A percentile compares a stretch with the other conserved stretches of the same genome.
Conservation (phyloP, 371 early-diverging fungal species). For the Synchytrium microbalum region DNA sequence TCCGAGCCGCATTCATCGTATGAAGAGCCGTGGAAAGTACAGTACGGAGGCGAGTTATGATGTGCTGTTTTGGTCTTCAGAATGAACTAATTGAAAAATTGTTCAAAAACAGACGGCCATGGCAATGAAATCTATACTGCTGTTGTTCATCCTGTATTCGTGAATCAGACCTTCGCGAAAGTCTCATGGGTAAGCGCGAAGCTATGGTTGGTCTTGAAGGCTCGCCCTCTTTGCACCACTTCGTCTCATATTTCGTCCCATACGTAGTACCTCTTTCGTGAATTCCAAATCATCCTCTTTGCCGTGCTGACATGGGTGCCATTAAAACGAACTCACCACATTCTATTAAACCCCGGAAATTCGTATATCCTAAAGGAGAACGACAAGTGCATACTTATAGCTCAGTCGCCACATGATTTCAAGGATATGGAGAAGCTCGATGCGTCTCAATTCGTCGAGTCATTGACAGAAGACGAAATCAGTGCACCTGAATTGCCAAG, state of each 20-base stretch:
- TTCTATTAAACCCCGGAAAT: constrained; percentile 60
- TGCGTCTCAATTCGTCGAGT: not conserved
- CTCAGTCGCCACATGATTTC: constrained; percentile 51
- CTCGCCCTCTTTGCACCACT: no score
- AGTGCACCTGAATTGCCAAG: not conserved
- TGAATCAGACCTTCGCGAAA: constrained; percentile 50
- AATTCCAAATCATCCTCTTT: constrained; percentile 65
- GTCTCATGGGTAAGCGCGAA: constrained; percentile 52
- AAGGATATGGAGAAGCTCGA: constrained; percentile 32
- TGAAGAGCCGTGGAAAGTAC: constrained; percentile 64
- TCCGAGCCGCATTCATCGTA: constrained; percentile 50
- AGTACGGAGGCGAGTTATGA: constrained; percentile 42
- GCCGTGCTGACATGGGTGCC: constrained; percentile 40
- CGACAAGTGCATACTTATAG: constrained; percentile 56
- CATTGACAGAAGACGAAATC: not conserved
- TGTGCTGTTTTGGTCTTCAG: constrained; percentile 4
- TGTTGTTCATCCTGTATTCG: constrained; percentile 42
- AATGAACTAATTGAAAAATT: no score
- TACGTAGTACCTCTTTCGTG: constrained; percentile 45
- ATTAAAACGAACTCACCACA: constrained; percentile 16
- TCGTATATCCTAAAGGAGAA: constrained; percentile 41
- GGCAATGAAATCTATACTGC: constrained; percentile 62
- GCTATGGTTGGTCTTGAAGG: no score
- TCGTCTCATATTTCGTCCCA: not conserved
- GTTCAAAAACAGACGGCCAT: constrained; percentile 41